Base-by-base conservation (phyloP, 2,329 filamentous ascomycete genomes). In the Rhynchosporium secalis region DNA sequence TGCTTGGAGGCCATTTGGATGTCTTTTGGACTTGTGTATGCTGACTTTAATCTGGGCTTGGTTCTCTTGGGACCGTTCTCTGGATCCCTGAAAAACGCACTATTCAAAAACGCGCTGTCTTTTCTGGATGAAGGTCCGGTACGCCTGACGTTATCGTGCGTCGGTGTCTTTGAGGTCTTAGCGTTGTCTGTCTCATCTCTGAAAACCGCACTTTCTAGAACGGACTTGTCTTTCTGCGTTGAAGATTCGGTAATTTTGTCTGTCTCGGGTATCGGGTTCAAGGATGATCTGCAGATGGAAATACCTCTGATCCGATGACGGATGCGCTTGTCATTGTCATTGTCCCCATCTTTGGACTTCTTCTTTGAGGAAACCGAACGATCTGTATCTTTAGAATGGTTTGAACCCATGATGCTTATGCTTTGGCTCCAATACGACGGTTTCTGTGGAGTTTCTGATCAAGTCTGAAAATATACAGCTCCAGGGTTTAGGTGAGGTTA, bases 1-100 rank as follows among this genome's bases (percentile, higher is more conserved):
- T 61, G 59, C 15, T 33, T 47, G 13, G 48, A 33, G 5, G 51
- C 51, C 59, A 61, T 61, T 13, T 48, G 15, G 36, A 56, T 49
- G 8, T 61, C 59, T 5, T 51, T 40, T 2, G 33, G 29, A 31
- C 40, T 13, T 3, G 38, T 49, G 31, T 26, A 58, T 9, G 36
- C 36, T 4, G 52, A 43, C 26, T 43, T 56, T 36, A 43, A 31
- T 33, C 28, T 36, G 33, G 33, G 9, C 9, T 36, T 10, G 9
- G 6, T 36, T 6, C 9, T 10, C 33, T 2, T 36, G 33, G 9
- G 8, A n/a, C 15, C 4, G 3, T 38, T 20, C 38, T 31, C 36
- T 52, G n/a, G 33, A 36, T 36, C 33, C 33, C 9, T 36, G 33
- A 3, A 6, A 36, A 36, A 6, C 33, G 33, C 33, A 36, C 33